These are phyloP conservation scores for Pseudopithomyces maydicus DNA, from an alignment of 2,329 filamentous ascomycete genomes.

Conservation along the genomic window DNA sequence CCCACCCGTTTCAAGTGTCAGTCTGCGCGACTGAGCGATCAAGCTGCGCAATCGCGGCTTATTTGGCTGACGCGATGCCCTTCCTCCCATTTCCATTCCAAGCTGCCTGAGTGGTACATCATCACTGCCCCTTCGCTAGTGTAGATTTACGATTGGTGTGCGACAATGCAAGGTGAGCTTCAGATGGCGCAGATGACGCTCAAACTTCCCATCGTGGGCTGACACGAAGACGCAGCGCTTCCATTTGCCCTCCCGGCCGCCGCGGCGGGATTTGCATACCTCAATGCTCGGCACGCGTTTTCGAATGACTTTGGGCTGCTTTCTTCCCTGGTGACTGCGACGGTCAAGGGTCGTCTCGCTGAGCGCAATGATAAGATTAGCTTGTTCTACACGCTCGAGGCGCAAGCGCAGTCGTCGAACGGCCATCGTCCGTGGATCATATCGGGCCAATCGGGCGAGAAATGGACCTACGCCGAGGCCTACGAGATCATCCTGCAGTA, in stretches of 20 bases:
- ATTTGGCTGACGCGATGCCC: neutral
- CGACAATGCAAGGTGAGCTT: neutral
- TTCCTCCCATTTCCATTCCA: no score
- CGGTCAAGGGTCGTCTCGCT: slow-evolving; percentile 51
- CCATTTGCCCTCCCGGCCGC: slow-evolving; percentile 39
- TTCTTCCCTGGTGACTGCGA: slow-evolving; percentile 56
- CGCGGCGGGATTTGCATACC: slow-evolving; percentile 59
- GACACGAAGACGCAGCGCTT: slow-evolving; percentile 22
- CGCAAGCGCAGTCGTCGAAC: slow-evolving; percentile 33
- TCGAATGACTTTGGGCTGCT: slow-evolving; percentile 66
- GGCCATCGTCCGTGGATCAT: slow-evolving; percentile 38
- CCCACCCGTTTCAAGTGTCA: neutral
- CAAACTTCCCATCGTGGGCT: neutral
- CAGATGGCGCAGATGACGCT: neutral
- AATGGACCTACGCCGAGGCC: slow-evolving; percentile 42
- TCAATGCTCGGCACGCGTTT: slow-evolving; percentile 71
- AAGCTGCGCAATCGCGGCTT: neutral
- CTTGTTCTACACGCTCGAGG: slow-evolving; percentile 48
- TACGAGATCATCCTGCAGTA: slow-evolving; percentile 41
- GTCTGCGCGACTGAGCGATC: neutral
- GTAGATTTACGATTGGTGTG: neutral
- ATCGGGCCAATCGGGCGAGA: slow-evolving; percentile 29
- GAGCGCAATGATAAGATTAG: slow-evolving; percentile 67
- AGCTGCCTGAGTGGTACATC: neutral
- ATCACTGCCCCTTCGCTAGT: neutral